A percentile compares a stretch with the other conserved stretches of the same genome.
Evolutionary conservation across 2,329 filamentous ascomycete species (phyloP).

Genomic region (Madurella fahalii): DNA sequence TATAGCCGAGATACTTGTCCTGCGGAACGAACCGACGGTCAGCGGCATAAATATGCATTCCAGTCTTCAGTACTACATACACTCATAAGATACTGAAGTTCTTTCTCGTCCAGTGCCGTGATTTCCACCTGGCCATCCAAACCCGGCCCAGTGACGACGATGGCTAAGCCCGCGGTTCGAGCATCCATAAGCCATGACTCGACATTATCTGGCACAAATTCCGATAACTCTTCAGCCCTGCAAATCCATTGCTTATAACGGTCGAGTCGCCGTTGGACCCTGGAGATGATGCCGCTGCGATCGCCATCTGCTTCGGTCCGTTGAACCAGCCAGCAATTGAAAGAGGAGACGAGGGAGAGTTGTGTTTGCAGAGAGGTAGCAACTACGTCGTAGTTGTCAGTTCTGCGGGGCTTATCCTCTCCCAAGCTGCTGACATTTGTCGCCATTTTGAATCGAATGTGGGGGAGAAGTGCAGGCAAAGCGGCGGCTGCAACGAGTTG

Average conservation of each 20-base stretch:
- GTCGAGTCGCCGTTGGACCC: neutral
- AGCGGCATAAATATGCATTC: no score
- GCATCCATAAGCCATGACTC: slow-evolving; percentile 7
- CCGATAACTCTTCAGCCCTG: neutral
- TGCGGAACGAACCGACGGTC: neutral
- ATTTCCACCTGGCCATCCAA: slow-evolving; percentile 4
- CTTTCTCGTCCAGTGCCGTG: slow-evolving; percentile 3
- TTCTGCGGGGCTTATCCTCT: neutral
- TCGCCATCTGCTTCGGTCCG: slow-evolving; percentile 1
- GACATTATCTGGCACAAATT: neutral
- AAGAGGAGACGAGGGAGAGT: slow-evolving; percentile 10
- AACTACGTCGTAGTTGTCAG: neutral
- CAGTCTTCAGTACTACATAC: slow-evolving; percentile 6
- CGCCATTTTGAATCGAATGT: neutral
- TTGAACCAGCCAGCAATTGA: slow-evolving; percentile 12
- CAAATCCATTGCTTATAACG: slow-evolving; percentile 9
- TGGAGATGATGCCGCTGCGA: slow-evolving; percentile 3
- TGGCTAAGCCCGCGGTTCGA: neutral
- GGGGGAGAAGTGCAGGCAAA: neutral
- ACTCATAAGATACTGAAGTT: slow-evolving; percentile 10
- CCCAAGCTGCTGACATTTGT: neutral
- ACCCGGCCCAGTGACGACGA: slow-evolving; percentile 8
- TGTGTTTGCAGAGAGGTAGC: slow-evolving; percentile 3
- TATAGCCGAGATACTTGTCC: slow-evolving; percentile 19
- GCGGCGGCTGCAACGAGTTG: neutral